Base-by-base conservation (phyloP, 164 flowering plant genomes). In the Platanus orientalis region DNA sequence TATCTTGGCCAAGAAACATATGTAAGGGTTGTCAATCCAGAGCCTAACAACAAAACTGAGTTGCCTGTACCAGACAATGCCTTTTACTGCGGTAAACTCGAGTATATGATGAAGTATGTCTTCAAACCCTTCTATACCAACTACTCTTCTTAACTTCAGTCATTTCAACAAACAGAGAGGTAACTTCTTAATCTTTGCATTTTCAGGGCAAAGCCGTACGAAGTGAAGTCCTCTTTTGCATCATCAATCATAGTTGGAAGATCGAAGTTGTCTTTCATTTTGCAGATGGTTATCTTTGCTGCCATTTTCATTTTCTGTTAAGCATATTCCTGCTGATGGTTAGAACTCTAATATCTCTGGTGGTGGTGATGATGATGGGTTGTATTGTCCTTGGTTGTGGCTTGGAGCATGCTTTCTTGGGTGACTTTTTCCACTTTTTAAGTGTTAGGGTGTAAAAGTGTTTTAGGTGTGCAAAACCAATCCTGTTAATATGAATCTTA, bases 1-100 rank as follows among this genome's bases (percentile, higher is more conserved):
- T 84, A 93, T 75, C 94, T 87, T 30, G 96, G 98, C 47, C 94
- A 93, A 73, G 97, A 93, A 78, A 81, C 86, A 14, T 93, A 93
- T 63, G 61, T 93, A 40, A 78, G 82, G 71, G 74, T 93, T 66
- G 81, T 88, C 54, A 90, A 93, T 71, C 94, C 90, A 32, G 96
- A 87, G 69, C 71, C 75, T 20, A 83, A 75, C n/a, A 85, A 85
- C 84, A 84, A 84, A 72, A 84, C 94, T 7, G 97, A 93, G 75
- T 58, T 84, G 60, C 83, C 88, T 6, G 62, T 72, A 10, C 98
- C 98, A 25, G 94, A 84, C 26, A 90, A 93, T 72, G 89, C 81
- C 56, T 82, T 93, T 40, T 87, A 28, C 57, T 93, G 97, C 62
- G 98, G 97, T 32, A 79, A 79, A 19, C 89, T 91, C 10, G 61